Evolutionary conservation across 2,329 filamentous ascomycete species (phyloP).

Genomic region (Fusarium oxysporum): DNA sequence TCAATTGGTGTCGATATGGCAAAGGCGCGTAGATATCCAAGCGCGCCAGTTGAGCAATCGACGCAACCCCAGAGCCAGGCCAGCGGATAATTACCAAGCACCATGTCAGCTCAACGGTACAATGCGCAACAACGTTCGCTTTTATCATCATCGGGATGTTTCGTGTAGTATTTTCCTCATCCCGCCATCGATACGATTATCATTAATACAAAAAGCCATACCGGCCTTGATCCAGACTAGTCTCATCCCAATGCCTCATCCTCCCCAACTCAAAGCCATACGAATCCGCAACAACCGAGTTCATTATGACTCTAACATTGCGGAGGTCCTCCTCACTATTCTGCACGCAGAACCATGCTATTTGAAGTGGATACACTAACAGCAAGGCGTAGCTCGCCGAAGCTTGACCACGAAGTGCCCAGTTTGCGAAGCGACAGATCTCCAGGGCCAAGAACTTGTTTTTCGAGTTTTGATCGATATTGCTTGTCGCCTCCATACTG

Average conservation of each 20-base stretch:
- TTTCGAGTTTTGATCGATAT: background rate
- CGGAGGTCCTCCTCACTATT: background rate
- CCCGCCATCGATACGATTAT: fast-evolving
- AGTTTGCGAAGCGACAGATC: conserved; percentile 13
- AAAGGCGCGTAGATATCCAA: background rate
- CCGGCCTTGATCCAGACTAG: background rate
- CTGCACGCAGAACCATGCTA: conserved; percentile 24
- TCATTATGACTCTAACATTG: conserved; percentile 2
- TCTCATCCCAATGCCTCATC: conserved; percentile 16
- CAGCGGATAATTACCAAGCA: background rate
- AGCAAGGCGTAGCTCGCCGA: conserved; percentile 1
- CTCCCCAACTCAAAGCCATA: conserved; percentile 25
- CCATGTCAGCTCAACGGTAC: background rate
- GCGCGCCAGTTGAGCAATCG: background rate
- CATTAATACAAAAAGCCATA: conserved; percentile 14
- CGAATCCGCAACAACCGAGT: conserved; percentile 17
- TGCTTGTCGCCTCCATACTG: fast-evolving
- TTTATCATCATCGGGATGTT: fast-evolving
- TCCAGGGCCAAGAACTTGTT: conserved; percentile 2
- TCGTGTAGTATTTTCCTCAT: fast-evolving
- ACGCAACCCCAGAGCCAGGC: too few relatives aligned
- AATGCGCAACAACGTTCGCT: background rate
- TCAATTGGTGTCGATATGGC: background rate
- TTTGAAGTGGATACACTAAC: conserved; percentile 24
- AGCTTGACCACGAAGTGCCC: background rate